Base-by-base conservation (phyloP, 2,329 filamentous ascomycete genomes). In the Mycosphaerella sp. region DNA sequence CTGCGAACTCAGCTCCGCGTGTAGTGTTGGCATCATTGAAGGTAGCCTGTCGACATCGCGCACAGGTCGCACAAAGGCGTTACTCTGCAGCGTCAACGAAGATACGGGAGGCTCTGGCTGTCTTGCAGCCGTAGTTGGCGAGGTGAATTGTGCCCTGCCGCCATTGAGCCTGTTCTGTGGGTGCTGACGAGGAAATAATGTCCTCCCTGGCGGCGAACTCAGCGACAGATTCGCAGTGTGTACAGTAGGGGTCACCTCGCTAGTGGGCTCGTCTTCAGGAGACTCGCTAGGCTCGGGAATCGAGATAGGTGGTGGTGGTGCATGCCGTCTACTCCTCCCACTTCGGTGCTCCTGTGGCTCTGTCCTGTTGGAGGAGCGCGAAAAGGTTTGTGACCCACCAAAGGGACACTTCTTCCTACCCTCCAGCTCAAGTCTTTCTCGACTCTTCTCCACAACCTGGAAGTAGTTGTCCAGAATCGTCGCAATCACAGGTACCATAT, bases 401-500 rank as follows among this genome's bases (percentile, higher is more conserved):
- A 65, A 62, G 0, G 62, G 62, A 41, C 64, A 75, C 61, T 82
- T 73, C 36, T 70, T 78, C 63, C 87, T 87, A 63, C 82, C 78
- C 64, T 94, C 93, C 49, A 82, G 79, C 66, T 95, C 89, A 27
- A 84, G 84, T 72, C 88, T 87, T 67, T 93, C 88, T 56, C 88
- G 85, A 67, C 87, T 88, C 70, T 89, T 91, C 63, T 97, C 91
- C 59, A 96, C 84, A 54, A 96, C 89, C 67, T 94, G 89, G 73
- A 96, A 91, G 72, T 98, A 98, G 71, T 97, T 97, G 73, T 96
- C 89, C 54, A 98, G 82, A 48, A 98, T 95, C 42, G 93, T 97
- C 49, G 93, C 93, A 64, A 98, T 96, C 63, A 98, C 93, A 2
- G 93, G 93, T 3, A 98, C 93, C 87, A 98, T 96, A 71, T 98